Conservation (phyloP, 148 eudicot genomes). For the Camellia sinensis region DNA sequence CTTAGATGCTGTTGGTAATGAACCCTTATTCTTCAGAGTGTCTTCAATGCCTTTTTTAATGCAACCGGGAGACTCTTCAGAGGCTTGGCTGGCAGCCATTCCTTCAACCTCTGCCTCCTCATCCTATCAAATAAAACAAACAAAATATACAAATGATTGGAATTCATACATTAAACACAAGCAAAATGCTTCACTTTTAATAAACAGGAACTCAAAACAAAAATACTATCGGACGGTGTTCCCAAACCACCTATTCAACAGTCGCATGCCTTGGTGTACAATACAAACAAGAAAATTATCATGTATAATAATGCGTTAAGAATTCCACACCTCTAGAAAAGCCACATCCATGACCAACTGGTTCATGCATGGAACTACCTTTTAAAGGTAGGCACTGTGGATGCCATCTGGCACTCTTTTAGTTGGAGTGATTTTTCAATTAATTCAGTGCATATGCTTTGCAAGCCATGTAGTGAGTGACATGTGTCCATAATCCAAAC, state of each 20-base stretch:
- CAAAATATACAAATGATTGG: not conserved
- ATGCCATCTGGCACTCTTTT: not conserved
- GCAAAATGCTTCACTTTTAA: not conserved
- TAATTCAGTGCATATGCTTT: not conserved
- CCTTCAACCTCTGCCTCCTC: slow-evolving; percentile 28
- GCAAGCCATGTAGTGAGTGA: not conserved
- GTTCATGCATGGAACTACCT: not conserved
- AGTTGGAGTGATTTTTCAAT: not conserved
- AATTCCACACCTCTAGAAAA: not conserved
- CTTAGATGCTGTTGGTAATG: slow-evolving; percentile 43
- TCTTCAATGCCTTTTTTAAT: slow-evolving; percentile 31
- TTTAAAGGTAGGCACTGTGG: not conserved
- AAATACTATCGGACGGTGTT: not conserved
- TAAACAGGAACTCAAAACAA: not conserved
- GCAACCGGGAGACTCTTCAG: slow-evolving; percentile 21
- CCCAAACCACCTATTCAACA: not conserved
- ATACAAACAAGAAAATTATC: not conserved
- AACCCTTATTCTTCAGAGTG: slow-evolving; percentile 25
- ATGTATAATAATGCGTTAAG: not conserved
- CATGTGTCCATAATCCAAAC: not conserved
- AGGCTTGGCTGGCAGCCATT: slow-evolving; percentile 20
- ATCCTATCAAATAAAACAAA: slow-evolving; percentile 32
- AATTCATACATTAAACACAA: slow-evolving; percentile 6
- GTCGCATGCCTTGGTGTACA: not conserved
- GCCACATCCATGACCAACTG: not conserved